phyloP scores from a whole-genome alignment of 192 early-diverging fungal genomes.

The Endogone sp. region DNA sequence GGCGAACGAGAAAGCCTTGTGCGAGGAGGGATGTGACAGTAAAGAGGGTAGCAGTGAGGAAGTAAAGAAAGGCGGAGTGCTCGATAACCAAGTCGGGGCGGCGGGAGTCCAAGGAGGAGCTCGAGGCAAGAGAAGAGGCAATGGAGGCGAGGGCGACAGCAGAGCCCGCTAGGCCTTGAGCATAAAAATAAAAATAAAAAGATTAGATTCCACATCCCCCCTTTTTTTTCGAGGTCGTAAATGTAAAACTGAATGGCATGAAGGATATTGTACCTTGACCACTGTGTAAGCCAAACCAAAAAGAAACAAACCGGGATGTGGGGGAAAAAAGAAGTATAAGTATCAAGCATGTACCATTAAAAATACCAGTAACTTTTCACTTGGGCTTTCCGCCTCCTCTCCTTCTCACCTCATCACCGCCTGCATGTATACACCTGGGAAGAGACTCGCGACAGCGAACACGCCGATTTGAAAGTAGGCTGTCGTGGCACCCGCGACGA shows the following conservation, averaged over 20 bases:
- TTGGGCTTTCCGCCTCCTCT: too few species aligned
- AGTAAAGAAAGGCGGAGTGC: conserved; percentile 46
- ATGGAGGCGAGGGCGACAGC: conserved; percentile 64
- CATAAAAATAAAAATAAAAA: neutral
- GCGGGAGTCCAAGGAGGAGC: too few species aligned
- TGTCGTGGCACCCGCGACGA: conserved; percentile 51
- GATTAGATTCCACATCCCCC: too few species aligned
- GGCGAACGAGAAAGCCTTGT: conserved; percentile 28
- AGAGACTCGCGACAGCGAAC: conserved; percentile 68
- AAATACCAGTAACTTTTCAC: too few species aligned
- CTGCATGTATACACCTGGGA: conserved; percentile 64
- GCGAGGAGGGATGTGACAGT: conserved; percentile 35
- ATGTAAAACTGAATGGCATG: too few species aligned
- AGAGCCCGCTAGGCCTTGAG: conserved; percentile 54
- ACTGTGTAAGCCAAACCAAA: conserved; percentile 12
- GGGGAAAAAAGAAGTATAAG: neutral
- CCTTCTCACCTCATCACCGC: conserved; percentile 72
- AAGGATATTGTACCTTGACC: conserved; percentile 59
- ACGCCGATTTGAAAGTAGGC: conserved; percentile 61
- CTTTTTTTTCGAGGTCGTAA: too few species aligned
- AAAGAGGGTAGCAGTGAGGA: conserved; percentile 38
- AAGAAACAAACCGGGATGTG: neutral
- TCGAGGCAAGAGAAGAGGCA: conserved; percentile 42
- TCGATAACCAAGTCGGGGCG: too few species aligned
- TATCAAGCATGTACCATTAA: neutral